A percentile compares a stretch with the other conserved stretches of the same genome.
phyloP scores from a whole-genome alignment of 306 rosid species.

The Malus asiatica region DNA sequence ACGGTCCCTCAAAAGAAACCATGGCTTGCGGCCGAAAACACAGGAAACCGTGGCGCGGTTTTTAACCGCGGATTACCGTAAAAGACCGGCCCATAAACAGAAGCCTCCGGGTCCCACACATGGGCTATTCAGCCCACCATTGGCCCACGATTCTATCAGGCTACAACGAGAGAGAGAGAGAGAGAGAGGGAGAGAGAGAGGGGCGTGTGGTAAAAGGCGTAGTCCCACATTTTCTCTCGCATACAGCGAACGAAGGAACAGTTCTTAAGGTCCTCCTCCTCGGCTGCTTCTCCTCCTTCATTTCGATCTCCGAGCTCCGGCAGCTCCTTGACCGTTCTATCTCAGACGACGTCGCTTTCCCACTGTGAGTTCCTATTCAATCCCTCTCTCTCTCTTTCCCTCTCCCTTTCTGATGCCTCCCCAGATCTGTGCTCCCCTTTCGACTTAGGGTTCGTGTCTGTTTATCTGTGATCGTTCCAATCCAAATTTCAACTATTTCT shows the following conservation, averaged over 20 bases:
- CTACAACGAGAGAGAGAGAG: not conserved
- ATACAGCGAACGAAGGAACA: not conserved
- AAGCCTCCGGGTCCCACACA: not conserved
- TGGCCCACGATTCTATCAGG: not conserved
- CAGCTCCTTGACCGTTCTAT: constrained; percentile 2
- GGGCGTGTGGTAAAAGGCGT: not conserved
- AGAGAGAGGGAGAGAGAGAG: too few species aligned
- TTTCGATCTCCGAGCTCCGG: constrained; percentile 21
- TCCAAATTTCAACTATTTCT: not conserved
- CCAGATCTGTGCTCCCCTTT: not conserved
- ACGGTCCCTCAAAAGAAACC: not conserved
- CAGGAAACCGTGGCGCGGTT: not conserved
- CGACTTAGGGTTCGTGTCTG: not conserved
- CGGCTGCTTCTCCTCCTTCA: not conserved
- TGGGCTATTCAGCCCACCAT: not conserved
- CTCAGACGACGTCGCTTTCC: not conserved
- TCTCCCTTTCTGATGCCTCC: not conserved
- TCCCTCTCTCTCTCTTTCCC: not conserved
- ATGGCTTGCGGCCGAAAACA: not conserved
- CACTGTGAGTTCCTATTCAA: constrained; percentile 11
- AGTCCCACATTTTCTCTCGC: not conserved
- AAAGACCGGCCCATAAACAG: not conserved
- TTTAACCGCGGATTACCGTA: not conserved
- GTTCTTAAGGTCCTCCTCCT: constrained; percentile 2
- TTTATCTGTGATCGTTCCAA: not conserved